A percentile compares a stretch with the other conserved stretches of the same genome.
These are phyloP conservation scores for Ogataea naganishii DNA, from an alignment of 805 yeast genomes.

Conservation along the genomic window DNA sequence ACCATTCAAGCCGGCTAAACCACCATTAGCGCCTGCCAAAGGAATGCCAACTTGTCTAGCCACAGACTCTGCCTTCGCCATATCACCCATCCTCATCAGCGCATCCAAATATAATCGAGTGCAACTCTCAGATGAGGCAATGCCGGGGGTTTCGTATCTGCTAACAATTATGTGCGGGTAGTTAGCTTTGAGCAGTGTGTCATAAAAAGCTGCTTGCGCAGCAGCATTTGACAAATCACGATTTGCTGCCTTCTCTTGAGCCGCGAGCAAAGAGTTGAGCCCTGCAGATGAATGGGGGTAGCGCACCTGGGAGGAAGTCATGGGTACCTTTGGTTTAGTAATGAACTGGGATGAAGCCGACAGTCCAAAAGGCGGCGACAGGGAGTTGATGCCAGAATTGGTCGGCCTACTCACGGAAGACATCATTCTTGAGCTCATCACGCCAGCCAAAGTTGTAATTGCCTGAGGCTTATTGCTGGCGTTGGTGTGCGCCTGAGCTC, in stretches of 20 bases:
- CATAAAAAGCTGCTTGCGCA: conserved; percentile 79
- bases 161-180: conserved; percentile 97
- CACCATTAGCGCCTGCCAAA: conserved; percentile 18
- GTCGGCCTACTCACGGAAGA: too few relatives aligned
- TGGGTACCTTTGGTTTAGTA: too few relatives aligned
- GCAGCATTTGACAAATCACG: conserved; percentile 56
- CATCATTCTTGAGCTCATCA: too few relatives aligned
- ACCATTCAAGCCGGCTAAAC: conserved; percentile 9
- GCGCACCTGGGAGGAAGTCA: too few relatives aligned
- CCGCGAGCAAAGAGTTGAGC: conserved; percentile 33
- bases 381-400: too few relatives aligned
- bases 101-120: conserved; percentile 76
- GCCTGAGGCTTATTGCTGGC: too few relatives aligned
- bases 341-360: too few relatives aligned
- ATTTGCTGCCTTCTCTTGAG: conserved; percentile 83
- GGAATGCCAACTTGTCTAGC: conserved; percentile 32
- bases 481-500: too few relatives aligned
- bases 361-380: too few relatives aligned
- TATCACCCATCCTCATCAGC: conserved; percentile 65
- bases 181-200: conserved; percentile 61
- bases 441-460: too few relatives aligned
- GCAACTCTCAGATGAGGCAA: conserved; percentile 75
- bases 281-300: conserved; percentile 15
- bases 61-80: conserved; percentile 66
- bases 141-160: conserved; percentile 90